Evolutionary conservation across 176 grass and related monocot genomes (phyloP).

Genomic region (Lolium perenne): DNA sequence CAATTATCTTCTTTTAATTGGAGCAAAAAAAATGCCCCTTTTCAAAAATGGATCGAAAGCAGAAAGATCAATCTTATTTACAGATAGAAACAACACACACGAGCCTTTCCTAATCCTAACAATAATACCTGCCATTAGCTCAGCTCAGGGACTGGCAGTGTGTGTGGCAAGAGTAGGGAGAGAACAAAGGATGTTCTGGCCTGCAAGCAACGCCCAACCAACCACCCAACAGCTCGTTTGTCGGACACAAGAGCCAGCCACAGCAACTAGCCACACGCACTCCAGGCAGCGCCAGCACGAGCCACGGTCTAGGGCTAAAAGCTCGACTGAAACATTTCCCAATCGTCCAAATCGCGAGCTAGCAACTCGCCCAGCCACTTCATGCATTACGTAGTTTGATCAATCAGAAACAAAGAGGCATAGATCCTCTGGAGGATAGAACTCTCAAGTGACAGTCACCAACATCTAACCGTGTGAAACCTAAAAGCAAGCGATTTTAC

Average conservation of each 20-base stretch:
- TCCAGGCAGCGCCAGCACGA: neutral
- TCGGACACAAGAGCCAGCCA: neutral
- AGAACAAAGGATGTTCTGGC: conserved; percentile 50
- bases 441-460: neutral
- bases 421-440: too few species aligned
- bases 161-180: neutral
- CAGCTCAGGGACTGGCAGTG: neutral
- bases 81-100: conserved; percentile 31
- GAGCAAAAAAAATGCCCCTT: too few species aligned
- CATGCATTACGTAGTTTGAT: neutral
- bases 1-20: too few species aligned
- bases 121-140: neutral
- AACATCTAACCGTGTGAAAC: conserved; percentile 20
- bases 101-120: neutral
- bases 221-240: conserved; percentile 16
- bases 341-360: neutral
- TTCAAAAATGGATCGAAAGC: neutral
- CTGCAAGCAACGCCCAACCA: conserved; percentile 51
- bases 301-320: too few species aligned
- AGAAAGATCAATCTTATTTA: conserved; percentile 23
- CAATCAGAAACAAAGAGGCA: neutral
- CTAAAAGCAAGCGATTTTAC: conserved; percentile 24
- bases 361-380: neutral
- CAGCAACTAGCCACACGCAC: neutral
- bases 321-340: neutral